phyloP scores from a whole-genome alignment of 1,139 yeast genomes.

The Williopsis jadinii region DNA sequence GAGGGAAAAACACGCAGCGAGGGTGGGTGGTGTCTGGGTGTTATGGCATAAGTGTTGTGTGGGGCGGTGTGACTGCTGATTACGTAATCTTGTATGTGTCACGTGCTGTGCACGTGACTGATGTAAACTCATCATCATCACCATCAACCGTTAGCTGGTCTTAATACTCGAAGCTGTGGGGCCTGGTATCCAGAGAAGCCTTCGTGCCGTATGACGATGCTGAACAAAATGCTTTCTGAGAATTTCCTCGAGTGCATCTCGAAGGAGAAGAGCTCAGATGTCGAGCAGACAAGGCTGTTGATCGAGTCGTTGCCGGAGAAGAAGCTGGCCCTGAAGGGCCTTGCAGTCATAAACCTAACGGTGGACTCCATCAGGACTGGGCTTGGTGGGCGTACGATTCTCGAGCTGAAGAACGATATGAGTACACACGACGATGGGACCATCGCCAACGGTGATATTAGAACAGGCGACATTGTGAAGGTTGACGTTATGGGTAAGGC shows the following conservation, averaged over 20 bases:
- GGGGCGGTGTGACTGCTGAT: too few species aligned
- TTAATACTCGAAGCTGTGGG: too few species aligned
- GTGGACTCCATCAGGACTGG: conserved; percentile 65
- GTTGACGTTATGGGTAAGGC: conserved; percentile 18
- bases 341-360: conserved; percentile 64
- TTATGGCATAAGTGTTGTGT: too few species aligned
- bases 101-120: too few species aligned
- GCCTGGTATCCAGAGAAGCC: too few species aligned
- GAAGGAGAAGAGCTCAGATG: conserved; percentile 55
- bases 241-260: conserved; percentile 44
- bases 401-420: conserved; percentile 61
- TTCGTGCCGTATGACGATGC: too few species aligned
- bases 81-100: too few species aligned
- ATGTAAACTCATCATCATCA: too few species aligned
- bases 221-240: conserved; percentile 27
- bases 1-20: too few species aligned
- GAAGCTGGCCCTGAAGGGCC: conserved; percentile 58
- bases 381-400: conserved; percentile 65
- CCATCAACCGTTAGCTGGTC: too few species aligned
- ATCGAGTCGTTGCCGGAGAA: conserved; percentile 53
- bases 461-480: conserved; percentile 74
- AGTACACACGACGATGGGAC: conserved; percentile 37
- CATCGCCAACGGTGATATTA: conserved; percentile 44
- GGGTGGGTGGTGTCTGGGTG: too few species aligned
- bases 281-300: conserved; percentile 43